phyloP scores from a whole-genome alignment of 2,329 filamentous ascomycete species.

The Phyllosticta citriasiana region DNA sequence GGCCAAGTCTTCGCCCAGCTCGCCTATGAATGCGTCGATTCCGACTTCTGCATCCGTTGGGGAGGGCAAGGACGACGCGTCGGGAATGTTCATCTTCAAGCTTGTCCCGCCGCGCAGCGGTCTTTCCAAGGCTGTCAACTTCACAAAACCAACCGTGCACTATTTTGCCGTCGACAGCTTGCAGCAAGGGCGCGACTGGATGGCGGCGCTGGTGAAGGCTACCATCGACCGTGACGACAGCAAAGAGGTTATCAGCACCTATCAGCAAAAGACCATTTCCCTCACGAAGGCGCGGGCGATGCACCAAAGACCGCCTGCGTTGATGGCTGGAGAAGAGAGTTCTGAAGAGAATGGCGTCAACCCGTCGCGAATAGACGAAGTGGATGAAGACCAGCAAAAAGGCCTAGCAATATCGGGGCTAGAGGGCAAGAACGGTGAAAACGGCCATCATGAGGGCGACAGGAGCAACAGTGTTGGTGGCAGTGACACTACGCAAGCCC shows the following conservation, averaged over 20 bases:
- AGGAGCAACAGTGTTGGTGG: slow-evolving; percentile 1
- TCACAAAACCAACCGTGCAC: slow-evolving; percentile 93
- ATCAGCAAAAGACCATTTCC: slow-evolving; percentile 94
- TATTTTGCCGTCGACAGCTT: slow-evolving; percentile 94
- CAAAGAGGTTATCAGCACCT: slow-evolving; percentile 75
- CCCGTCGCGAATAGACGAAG: slow-evolving; percentile 19
- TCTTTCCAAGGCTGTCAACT: slow-evolving; percentile 83
- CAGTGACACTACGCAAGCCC: not conserved
- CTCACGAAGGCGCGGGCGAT: slow-evolving; percentile 78
- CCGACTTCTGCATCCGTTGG: slow-evolving; percentile 31
- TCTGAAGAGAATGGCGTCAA: slow-evolving; percentile 19
- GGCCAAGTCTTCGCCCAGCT: slow-evolving; percentile 60
- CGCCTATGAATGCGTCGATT: slow-evolving; percentile 33
- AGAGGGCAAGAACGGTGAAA: slow-evolving; percentile 15
- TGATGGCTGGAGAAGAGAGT: slow-evolving; percentile 53
- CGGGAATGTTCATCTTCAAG: slow-evolving; percentile 92
- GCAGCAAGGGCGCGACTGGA: slow-evolving; percentile 84
- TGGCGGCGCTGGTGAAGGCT: slow-evolving; percentile 97
- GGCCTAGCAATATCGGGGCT: slow-evolving; percentile 29
- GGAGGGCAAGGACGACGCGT: slow-evolving; percentile 39
- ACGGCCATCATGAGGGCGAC: not conserved
- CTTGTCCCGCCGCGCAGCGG: slow-evolving; percentile 83
- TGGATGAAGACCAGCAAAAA: slow-evolving; percentile 28
- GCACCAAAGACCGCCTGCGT: slow-evolving; percentile 78
- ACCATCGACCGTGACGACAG: slow-evolving; percentile 86